Percentiles rank a stretch among this genome's conserved stretches.
Evolutionary conservation across 2,329 filamentous ascomycete species (phyloP).

Genomic region (Botrytis byssoidea): DNA sequence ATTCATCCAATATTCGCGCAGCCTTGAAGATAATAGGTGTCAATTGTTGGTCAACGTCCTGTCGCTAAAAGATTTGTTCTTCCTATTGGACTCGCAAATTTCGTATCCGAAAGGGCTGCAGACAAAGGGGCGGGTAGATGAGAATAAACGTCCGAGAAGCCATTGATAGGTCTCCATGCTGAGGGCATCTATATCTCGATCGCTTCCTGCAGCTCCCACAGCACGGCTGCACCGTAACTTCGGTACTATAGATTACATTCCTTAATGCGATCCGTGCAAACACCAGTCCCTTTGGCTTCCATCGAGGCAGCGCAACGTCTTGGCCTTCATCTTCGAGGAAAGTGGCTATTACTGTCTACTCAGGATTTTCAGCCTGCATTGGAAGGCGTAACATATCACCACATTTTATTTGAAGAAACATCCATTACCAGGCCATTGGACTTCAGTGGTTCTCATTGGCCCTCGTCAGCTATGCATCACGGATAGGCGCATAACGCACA

Average conservation of each 20-base stretch:
- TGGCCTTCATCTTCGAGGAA: constrained; percentile 9
- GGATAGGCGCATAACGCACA: constrained; percentile 3
- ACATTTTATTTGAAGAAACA: constrained; percentile 6
- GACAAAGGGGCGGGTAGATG: background rate
- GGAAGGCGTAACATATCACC: background rate
- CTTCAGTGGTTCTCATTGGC: constrained; percentile 3
- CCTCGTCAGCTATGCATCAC: background rate
- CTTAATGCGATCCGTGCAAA: constrained; percentile 19
- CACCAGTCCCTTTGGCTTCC: background rate
- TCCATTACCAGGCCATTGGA: constrained; percentile 30
- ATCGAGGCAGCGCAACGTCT: constrained; percentile 4
- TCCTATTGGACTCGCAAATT: background rate
- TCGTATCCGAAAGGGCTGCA: background rate
- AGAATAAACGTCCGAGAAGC: background rate
- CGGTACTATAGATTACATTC: constrained; percentile 16
- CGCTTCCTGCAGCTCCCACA: background rate
- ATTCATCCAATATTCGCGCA: constrained; percentile 15
- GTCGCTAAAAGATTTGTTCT: background rate
- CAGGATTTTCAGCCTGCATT: constrained; percentile 12
- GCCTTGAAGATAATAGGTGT: constrained; percentile 1
- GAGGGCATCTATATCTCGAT: constrained; percentile 5
- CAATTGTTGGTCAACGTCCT: background rate
- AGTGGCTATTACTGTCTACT: background rate
- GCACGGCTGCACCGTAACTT: constrained; percentile 2
- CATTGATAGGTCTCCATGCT: constrained; percentile 3